Conservation (phyloP, 805 yeast species). For the Scheffersomyces coipomensis region DNA sequence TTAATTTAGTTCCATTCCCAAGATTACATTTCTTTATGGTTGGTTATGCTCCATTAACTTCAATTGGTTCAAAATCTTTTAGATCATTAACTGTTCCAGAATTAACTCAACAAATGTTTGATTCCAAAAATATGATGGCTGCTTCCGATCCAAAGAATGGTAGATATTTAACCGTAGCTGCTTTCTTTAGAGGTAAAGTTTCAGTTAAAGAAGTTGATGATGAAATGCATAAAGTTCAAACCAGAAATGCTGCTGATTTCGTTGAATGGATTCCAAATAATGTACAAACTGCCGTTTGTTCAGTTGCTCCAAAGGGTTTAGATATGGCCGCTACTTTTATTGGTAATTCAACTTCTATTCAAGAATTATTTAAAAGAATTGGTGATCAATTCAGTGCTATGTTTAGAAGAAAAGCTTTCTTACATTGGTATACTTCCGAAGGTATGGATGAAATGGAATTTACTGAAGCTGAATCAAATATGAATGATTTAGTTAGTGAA, state of each 20-base stretch:
- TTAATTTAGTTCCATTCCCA: slow-evolving; percentile 92
- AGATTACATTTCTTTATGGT: slow-evolving; percentile 94
- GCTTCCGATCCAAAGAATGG: slow-evolving; percentile 91
- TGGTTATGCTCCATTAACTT: slow-evolving; percentile 89
- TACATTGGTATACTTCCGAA: slow-evolving; percentile 94
- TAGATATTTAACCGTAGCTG: slow-evolving; percentile 88
- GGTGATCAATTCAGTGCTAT: slow-evolving; percentile 88
- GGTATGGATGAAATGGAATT: slow-evolving; percentile 97
- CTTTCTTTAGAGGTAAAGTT: slow-evolving; percentile 91
- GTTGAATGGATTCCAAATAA: slow-evolving; percentile 97
- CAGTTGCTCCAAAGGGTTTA: slow-evolving; percentile 81
- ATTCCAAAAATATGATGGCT: slow-evolving; percentile 93
- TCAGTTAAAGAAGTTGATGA: slow-evolving; percentile 93
- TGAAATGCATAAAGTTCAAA: slow-evolving; percentile 82
- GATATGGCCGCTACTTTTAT: slow-evolving; percentile 91
- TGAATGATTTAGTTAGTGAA: slow-evolving; percentile 86
- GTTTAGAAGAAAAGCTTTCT: slow-evolving; percentile 92
- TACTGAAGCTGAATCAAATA: slow-evolving; percentile 88
- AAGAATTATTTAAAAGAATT: slow-evolving; percentile 85
- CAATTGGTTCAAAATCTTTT: slow-evolving; percentile 77
- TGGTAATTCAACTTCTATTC: slow-evolving; percentile 91
- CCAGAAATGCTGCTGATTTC: slow-evolving; percentile 76
- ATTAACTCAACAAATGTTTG: slow-evolving; percentile 91
- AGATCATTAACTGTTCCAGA: slow-evolving; percentile 86
- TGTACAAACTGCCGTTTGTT: slow-evolving; percentile 90